Conservation (phyloP, 2,329 filamentous ascomycete genomes). For the Metarhizium sp. region DNA sequence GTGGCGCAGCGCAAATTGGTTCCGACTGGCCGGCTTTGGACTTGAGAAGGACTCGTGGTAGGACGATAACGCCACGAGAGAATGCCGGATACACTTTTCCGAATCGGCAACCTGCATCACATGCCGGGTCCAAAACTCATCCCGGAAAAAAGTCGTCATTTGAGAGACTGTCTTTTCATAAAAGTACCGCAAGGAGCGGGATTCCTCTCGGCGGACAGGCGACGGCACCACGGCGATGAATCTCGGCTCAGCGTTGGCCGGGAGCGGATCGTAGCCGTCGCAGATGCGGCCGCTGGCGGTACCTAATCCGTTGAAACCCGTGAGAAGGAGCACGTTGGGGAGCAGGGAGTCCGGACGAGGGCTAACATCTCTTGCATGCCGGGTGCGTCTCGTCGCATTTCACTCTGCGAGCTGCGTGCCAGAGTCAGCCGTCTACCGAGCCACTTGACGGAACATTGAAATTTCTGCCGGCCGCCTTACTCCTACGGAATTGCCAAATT, state of each 20-base stretch:
- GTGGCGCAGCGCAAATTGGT: too few relatives aligned
- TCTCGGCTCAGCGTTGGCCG: background rate
- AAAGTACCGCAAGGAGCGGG: background rate
- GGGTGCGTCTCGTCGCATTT: slow-evolving; percentile 1
- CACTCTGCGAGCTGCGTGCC: background rate
- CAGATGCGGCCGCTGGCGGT: background rate
- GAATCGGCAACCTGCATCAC: background rate
- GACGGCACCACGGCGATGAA: background rate
- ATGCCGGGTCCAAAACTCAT: slow-evolving; percentile 1
- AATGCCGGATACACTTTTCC: background rate
- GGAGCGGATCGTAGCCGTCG: background rate
- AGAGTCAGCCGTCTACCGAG: background rate
- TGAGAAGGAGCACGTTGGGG: too few relatives aligned
- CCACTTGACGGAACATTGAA: background rate
- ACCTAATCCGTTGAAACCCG: background rate
- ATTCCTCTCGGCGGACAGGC: background rate
- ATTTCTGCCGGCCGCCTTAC: background rate
- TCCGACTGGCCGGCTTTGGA: too few relatives aligned
- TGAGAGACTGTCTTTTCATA: too few relatives aligned
- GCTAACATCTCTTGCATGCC: slow-evolving; percentile 1
- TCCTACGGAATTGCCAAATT: too few relatives aligned
- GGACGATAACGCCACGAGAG: background rate
- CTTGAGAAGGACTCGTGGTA: too few relatives aligned
- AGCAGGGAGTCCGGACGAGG: background rate
- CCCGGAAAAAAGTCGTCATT: background rate